Evolutionary conservation across 192 early-diverging fungal genomes (phyloP).

Genomic region (Powellomyces hirtus): DNA sequence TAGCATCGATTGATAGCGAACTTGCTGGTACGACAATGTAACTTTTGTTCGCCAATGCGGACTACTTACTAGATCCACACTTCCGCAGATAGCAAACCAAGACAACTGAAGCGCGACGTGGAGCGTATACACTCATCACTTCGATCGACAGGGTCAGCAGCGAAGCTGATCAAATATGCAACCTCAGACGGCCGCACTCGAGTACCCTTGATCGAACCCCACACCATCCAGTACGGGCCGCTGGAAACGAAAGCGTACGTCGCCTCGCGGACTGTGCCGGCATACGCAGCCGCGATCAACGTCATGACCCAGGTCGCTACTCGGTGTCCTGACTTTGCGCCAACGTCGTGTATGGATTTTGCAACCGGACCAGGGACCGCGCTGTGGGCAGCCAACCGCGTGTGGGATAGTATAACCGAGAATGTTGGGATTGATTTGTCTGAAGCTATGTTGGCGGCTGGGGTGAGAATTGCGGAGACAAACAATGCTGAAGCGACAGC

Average conservation of each 20-base stretch:
- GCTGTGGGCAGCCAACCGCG: constrained; percentile 68
- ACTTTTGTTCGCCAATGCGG: not conserved
- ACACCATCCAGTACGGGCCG: constrained; percentile 68
- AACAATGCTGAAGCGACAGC: constrained; percentile 25
- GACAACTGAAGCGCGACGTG: not conserved
- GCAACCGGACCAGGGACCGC: constrained; percentile 81
- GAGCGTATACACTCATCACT: constrained; percentile 2
- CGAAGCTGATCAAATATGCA: constrained; percentile 4
- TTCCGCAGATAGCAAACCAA: not conserved
- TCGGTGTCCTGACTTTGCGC: constrained; percentile 63
- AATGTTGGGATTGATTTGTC: constrained; percentile 74
- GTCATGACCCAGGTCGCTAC: constrained; percentile 61
- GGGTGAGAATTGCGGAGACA: constrained; percentile 35
- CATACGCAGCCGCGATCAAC: constrained; percentile 68
- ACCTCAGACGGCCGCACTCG: not conserved
- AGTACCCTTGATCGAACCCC: constrained; percentile 16
- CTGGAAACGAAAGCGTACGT: constrained; percentile 73
- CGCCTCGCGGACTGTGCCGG: constrained; percentile 58
- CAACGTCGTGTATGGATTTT: constrained; percentile 70
- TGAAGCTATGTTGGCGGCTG: constrained; percentile 70
- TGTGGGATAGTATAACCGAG: constrained; percentile 47
- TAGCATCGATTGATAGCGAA: not conserved
- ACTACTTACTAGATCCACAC: too few species aligned
- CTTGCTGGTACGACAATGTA: not conserved
- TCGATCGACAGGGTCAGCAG: constrained; percentile 14